phyloP scores from a whole-genome alignment of 768 basidiomycete species.

The Pleurotus platypus region DNA sequence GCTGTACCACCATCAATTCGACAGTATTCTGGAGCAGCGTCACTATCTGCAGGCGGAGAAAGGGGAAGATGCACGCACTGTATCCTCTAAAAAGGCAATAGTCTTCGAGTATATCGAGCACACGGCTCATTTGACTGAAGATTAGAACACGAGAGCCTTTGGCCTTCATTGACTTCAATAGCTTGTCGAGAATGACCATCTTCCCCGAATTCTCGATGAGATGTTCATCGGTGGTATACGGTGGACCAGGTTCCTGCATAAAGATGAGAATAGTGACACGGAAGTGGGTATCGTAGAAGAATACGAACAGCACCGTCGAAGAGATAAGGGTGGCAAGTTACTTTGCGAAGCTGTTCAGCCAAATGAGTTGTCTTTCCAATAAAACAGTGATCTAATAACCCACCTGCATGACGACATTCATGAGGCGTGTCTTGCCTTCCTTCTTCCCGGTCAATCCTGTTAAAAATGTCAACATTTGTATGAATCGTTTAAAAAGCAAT shows the following conservation, averaged over 20 bases:
- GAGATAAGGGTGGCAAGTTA: constrained; percentile 87
- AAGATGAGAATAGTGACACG: not conserved
- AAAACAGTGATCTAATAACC: constrained; percentile 6
- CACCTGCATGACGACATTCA: constrained; percentile 99
- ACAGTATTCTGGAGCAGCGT: constrained; percentile 69
- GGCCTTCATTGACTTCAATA: constrained; percentile 80
- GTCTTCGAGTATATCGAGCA: constrained; percentile 95
- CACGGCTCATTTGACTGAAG: constrained; percentile 99
- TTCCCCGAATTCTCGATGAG: constrained; percentile 92
- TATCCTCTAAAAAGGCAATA: constrained; percentile 90
- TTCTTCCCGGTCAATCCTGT: constrained; percentile 91
- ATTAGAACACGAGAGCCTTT: constrained; percentile 91
- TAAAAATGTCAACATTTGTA: not conserved
- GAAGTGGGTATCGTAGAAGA: not conserved
- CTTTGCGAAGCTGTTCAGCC: constrained; percentile 62
- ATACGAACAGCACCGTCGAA: constrained; percentile 82
- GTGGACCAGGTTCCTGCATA: constrained; percentile 88
- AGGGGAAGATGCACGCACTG: constrained; percentile 49
- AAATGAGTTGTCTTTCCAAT: not conserved
- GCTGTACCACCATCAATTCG: constrained; percentile 95
- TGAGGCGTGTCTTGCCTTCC: constrained; percentile 94
- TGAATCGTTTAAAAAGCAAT: not conserved
- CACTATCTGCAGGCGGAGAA: too few species aligned
- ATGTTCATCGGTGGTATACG: constrained; percentile 98
- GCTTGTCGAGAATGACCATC: constrained; percentile 96